Conservation (phyloP, 2,329 filamentous ascomycete genomes). For the Rutstroemia sp. region DNA sequence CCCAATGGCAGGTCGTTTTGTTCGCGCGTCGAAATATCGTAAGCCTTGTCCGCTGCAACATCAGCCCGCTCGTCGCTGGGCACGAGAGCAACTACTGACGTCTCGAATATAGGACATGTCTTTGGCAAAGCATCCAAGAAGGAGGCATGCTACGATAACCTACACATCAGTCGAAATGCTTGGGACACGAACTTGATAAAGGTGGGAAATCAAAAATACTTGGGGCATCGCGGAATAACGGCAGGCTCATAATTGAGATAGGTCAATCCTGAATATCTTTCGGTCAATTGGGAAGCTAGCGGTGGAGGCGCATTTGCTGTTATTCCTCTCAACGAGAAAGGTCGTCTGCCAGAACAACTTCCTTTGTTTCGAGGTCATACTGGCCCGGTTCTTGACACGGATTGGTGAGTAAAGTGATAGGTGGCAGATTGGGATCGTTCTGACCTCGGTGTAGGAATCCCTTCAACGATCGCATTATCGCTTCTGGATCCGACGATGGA, state of each 20-base stretch:
- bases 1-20: slow-evolving; percentile 63
- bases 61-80: not conserved
- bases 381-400: slow-evolving; percentile 89
- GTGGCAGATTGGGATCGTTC: slow-evolving; percentile 3
- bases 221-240: not conserved
- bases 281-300: slow-evolving; percentile 97
- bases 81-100: slow-evolving; percentile 24
- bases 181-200: slow-evolving; percentile 99
- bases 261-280: slow-evolving; percentile 92
- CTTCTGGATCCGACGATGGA: slow-evolving; percentile 91
- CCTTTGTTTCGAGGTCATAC: slow-evolving; percentile 96
- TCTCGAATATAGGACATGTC: slow-evolving; percentile 68
- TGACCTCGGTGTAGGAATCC: slow-evolving; percentile 62
- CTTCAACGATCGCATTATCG: slow-evolving; percentile 88
- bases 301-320: slow-evolving; percentile 96
- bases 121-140: slow-evolving; percentile 94
- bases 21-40: slow-evolving; percentile 69
- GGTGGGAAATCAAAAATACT: slow-evolving; percentile 41
- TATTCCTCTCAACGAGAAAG: slow-evolving; percentile 81
- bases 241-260: slow-evolving; percentile 34
- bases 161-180: slow-evolving; percentile 94
- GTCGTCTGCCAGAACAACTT: slow-evolving; percentile 85
- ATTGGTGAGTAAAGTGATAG: slow-evolving; percentile 59
- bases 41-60: slow-evolving; percentile 28
- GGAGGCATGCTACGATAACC: slow-evolving; percentile 97